A percentile compares a stretch with the other conserved stretches of the same genome.
Evolutionary conservation across 1,139 yeast species (phyloP).

Genomic region (Protomyces pachydermus): DNA sequence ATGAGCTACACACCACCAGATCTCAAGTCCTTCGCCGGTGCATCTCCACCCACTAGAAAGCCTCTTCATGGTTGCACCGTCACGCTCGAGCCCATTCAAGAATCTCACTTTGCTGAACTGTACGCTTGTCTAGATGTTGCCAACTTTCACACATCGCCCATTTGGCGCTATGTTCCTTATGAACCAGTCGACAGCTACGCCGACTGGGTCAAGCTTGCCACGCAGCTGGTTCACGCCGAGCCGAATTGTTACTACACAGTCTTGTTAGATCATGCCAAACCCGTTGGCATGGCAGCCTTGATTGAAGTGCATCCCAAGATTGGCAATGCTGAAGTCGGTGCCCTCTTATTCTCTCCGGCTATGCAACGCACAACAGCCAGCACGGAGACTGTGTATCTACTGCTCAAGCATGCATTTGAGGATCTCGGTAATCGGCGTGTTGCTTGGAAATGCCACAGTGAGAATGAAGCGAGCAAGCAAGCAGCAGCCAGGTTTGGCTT

Average conservation of each 20-base stretch:
- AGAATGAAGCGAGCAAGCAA: constrained; percentile 37
- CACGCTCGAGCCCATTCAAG: background rate
- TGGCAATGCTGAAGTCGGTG: constrained; percentile 38
- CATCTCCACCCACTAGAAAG: background rate
- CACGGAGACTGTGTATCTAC: constrained; percentile 38
- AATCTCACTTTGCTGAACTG: background rate
- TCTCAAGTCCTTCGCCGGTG: background rate
- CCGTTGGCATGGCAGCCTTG: constrained; percentile 37
- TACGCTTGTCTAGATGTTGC: background rate
- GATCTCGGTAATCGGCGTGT: constrained; percentile 37
- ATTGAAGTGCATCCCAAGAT: constrained; percentile 35
- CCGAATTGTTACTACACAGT: constrained; percentile 35
- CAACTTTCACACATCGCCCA: constrained; percentile 32
- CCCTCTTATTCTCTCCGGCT: constrained; percentile 35
- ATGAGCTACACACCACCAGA: background rate
- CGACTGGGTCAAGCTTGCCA: constrained; percentile 9
- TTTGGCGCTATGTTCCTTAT: constrained; percentile 33
- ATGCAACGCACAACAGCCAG: constrained; percentile 37
- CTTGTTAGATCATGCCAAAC: constrained; percentile 31
- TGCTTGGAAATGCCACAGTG: constrained; percentile 40
- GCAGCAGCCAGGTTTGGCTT: constrained; percentile 40
- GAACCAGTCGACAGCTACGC: constrained; percentile 26
- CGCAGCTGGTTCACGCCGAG: constrained; percentile 22
- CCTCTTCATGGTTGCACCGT: background rate
- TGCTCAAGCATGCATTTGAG: constrained; percentile 37